Base-by-base conservation (phyloP, 106 monocot genomes). In the Dendrobium officinale region DNA sequence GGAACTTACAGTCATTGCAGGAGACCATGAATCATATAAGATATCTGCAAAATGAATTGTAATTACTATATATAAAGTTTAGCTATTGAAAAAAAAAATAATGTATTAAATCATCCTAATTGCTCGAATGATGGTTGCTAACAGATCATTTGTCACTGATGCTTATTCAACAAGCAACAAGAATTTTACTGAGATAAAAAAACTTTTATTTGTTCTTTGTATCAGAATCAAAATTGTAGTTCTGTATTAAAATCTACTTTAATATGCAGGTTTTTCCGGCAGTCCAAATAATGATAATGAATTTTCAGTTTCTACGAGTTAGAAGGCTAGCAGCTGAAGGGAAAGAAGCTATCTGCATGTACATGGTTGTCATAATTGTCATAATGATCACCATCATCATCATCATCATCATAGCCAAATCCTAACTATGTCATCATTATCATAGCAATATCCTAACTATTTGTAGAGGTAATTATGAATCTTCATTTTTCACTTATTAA, bases 21-120 rank as follows among this genome's bases (percentile, higher is more conserved):
- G 82, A 55, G 82, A 83, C 82, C 82, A 83, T 72, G 82, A 83
- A 78, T 83, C 82, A 17, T 83, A 83, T 72, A 83, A 77, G 29
- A 83, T 83, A 72, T 83, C 82, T 83, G 82, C 78, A 15, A n/a
- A 75, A 82, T 58, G 64, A 55, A 77, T n/a, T 41, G 22, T n/a
- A 64, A 1, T 55, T 13, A 51, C 2, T 51, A 51, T 51, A 51
- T 51, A 37, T 37, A 37, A 51, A 51, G 1, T 64, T 64, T 64
- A 24, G 61, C 27, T 27, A 27, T 64, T 64, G 24, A 9, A 64
- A 64, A 6, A 6, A 64, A 48, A 48, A 11, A 9, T 51, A 24
- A 7, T 64, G 64, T 64, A 26, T 5, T 64, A 64, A 64, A 64
- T 64, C 13, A 6, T 7, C 64, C 9, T 64, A 64, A 24, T 26